Percentiles rank a stretch among this genome's conserved stretches.
Evolutionary conservation across 306 rosid genomes (phyloP).

Genomic region (Elaeagnus macrophylla): DNA sequence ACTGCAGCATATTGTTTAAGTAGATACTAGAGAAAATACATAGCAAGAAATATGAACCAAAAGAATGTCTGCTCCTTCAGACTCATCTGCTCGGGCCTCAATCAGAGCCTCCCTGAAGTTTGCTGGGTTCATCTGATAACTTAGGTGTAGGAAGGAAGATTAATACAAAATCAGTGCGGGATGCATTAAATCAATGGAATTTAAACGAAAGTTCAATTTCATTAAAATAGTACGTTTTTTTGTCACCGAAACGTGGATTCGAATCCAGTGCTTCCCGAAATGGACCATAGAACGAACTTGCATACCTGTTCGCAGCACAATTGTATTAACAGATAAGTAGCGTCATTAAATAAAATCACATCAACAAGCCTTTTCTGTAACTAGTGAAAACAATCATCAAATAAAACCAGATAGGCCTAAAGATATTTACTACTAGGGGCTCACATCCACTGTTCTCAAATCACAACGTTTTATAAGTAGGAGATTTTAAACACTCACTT

Average conservation of each 20-base stretch:
- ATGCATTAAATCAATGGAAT: neutral
- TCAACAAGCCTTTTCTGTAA: neutral
- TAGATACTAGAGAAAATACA: slow-evolving; percentile 1
- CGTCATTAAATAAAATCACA: slow-evolving; percentile 6
- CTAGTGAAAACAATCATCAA: neutral
- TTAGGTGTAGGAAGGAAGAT: slow-evolving; percentile 30
- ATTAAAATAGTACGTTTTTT: slow-evolving; percentile 60
- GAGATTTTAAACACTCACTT: too few species aligned
- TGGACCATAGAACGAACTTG: slow-evolving; percentile 94
- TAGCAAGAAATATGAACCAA: slow-evolving; percentile 52
- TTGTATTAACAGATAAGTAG: slow-evolving; percentile 8
- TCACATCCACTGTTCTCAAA: neutral
- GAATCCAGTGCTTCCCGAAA: slow-evolving; percentile 94
- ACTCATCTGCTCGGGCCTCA: slow-evolving; percentile 74
- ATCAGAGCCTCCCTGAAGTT: slow-evolving; percentile 83
- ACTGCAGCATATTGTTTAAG: slow-evolving; percentile 6
- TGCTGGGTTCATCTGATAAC: slow-evolving; percentile 98
- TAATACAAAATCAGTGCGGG: slow-evolving; percentile 25
- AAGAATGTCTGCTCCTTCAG: slow-evolving; percentile 98
- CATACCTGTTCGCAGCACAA: slow-evolving; percentile 52
- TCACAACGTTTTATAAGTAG: neutral
- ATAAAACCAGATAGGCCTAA: neutral
- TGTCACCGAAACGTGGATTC: slow-evolving; percentile 95
- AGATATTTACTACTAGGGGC: neutral
- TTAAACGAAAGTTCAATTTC: slow-evolving; percentile 7